Conservation (phyloP, 441 rosid genomes). For the Sinapis alba region DNA sequence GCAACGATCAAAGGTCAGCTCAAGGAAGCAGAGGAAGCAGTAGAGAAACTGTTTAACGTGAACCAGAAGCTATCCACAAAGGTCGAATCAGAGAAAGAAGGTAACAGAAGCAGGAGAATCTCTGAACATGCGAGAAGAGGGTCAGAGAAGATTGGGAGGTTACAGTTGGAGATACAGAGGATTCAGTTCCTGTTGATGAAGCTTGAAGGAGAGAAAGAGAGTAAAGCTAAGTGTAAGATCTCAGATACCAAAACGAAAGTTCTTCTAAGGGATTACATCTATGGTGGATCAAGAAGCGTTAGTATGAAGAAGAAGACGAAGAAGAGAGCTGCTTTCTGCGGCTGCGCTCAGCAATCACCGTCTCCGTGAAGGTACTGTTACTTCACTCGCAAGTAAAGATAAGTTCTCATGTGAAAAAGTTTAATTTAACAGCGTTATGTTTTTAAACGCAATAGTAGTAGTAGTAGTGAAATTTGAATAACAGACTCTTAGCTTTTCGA, state of each 20-base stretch:
- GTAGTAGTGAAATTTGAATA: constrained; percentile 6
- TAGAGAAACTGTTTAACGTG: constrained; percentile 57
- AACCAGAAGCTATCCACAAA: constrained; percentile 60
- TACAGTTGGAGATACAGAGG: constrained; percentile 89
- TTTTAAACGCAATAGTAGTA: constrained; percentile 15
- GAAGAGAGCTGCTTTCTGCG: constrained; percentile 58
- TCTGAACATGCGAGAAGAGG: constrained; percentile 72
- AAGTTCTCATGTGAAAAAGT: background rate
- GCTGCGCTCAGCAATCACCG: constrained; percentile 60
- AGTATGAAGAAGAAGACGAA: constrained; percentile 49
- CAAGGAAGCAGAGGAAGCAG: constrained; percentile 71
- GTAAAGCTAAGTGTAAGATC: constrained; percentile 50
- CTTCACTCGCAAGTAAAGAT: constrained; percentile 11
- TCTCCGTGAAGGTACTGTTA: constrained; percentile 20
- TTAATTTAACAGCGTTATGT: constrained; percentile 14
- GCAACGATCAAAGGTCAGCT: constrained; percentile 69
- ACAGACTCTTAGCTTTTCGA: constrained; percentile 17
- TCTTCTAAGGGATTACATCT: constrained; percentile 70
- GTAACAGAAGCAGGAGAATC: constrained; percentile 44
- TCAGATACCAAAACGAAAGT: constrained; percentile 50
- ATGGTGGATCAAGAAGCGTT: constrained; percentile 54
- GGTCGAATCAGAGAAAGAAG: constrained; percentile 52
- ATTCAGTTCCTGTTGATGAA: constrained; percentile 72
- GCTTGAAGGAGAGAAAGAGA: constrained; percentile 65
- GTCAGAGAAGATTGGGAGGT: constrained; percentile 72